Conservation (phyloP, 2,329 filamentous ascomycete genomes). For the Ceratocystis variospora region DNA sequence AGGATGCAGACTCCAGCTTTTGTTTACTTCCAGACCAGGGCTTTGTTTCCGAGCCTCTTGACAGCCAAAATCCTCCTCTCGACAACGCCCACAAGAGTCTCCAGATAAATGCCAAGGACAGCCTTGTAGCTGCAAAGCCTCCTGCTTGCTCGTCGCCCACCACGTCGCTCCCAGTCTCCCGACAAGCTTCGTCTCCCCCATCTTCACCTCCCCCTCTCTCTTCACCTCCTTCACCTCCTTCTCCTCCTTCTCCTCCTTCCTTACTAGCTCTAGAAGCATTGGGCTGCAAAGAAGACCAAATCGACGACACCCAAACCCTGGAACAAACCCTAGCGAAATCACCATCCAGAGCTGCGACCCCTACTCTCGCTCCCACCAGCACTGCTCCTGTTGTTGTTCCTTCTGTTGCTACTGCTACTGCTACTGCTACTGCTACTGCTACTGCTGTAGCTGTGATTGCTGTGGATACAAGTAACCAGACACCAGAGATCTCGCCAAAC, state of each 20-base stretch:
- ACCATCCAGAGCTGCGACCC: too few species aligned
- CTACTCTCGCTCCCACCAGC: too few species aligned
- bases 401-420: background rate
- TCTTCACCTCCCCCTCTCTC: background rate
- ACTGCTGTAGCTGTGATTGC: background rate
- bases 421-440: background rate
- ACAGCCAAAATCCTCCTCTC: conserved; percentile 9
- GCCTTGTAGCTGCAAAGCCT: background rate
- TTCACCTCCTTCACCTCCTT: background rate
- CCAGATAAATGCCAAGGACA: background rate
- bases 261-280: too few species aligned
- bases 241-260: background rate
- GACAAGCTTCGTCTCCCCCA: too few species aligned
- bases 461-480: conserved; percentile 1
- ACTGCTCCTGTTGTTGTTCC: background rate
- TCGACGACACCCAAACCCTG: conserved; percentile 20
- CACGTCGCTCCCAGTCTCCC: too few species aligned
- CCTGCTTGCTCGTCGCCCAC: too few species aligned
- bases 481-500: background rate
- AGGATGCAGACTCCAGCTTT: conserved; percentile 30
- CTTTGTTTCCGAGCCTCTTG: conserved; percentile 1
- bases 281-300: conserved; percentile 26
- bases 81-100: conserved; percentile 14
- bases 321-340: background rate
- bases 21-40: conserved; percentile 29